Evolutionary conservation across 2,329 filamentous ascomycete species (phyloP).

Genomic region (Penicillium sp.): DNA sequence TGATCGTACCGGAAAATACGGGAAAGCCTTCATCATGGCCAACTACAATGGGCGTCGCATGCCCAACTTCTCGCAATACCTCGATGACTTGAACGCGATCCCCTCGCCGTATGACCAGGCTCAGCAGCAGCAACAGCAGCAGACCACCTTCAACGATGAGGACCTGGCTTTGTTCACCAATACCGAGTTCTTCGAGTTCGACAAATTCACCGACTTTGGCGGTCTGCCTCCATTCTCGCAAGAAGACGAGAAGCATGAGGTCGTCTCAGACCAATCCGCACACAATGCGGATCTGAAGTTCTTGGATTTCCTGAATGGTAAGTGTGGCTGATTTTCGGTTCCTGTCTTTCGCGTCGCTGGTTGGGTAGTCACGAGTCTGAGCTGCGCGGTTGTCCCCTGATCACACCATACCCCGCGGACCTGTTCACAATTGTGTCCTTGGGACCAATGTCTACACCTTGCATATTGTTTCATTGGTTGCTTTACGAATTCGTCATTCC

Average conservation of each 20-base stretch:
- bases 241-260: slow-evolving; percentile 31
- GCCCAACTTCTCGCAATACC: slow-evolving; percentile 86
- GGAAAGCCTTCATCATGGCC: slow-evolving; percentile 56
- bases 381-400: slow-evolving; percentile 12
- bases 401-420: slow-evolving; percentile 12
- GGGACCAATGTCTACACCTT: slow-evolving; percentile 9
- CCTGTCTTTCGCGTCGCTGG: slow-evolving; percentile 15
- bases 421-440: slow-evolving; percentile 5
- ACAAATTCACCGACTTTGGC: slow-evolving; percentile 45
- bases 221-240: slow-evolving; percentile 36
- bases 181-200: slow-evolving; percentile 77
- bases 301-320: slow-evolving; percentile 44
- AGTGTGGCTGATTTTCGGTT: slow-evolving; percentile 23
- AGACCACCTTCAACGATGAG: slow-evolving; percentile 65
- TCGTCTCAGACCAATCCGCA: slow-evolving; percentile 21
- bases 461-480: slow-evolving; percentile 7
- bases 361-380: slow-evolving; percentile 13
- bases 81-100: slow-evolving; percentile 78
- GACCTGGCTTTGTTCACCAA: slow-evolving; percentile 80
- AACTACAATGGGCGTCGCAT: slow-evolving; percentile 73
- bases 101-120: slow-evolving; percentile 64
- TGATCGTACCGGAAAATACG: neutral
- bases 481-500: slow-evolving; percentile 6
- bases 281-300: slow-evolving; percentile 41
- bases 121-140: slow-evolving; percentile 52